A percentile compares a stretch with the other conserved stretches of the same genome.
These are phyloP conservation scores for Colletotrichum siamense DNA, from an alignment of 2,329 filamentous ascomycete genomes.

Conservation along the genomic window DNA sequence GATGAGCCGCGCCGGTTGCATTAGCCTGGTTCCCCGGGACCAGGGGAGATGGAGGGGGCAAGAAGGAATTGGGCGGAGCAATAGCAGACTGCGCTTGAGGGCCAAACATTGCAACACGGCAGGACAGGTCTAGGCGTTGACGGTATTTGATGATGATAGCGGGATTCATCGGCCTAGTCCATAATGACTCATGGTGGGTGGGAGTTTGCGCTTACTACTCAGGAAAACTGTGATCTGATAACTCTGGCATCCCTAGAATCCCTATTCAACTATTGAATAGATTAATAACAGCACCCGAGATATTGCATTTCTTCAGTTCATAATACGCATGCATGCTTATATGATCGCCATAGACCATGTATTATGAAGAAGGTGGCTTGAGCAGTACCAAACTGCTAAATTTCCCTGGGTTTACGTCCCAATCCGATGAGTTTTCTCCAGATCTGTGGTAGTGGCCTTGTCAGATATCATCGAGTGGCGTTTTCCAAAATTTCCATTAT, in stretches of 20 bases:
- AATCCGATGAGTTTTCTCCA: background rate
- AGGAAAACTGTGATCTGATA: background rate
- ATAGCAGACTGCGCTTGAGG: background rate
- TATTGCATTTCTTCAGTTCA: background rate
- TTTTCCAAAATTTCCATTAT: background rate
- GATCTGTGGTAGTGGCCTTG: background rate
- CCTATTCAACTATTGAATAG: background rate
- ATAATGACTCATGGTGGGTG: background rate
- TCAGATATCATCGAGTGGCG: background rate
- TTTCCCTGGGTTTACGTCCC: background rate
- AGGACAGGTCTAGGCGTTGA: background rate
- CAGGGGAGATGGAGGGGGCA: background rate
- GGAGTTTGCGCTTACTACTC: background rate
- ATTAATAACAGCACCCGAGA: background rate
- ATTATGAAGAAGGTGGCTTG: background rate
- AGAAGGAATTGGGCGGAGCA: background rate
- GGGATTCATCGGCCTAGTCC: background rate
- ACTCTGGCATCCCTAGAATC: background rate
- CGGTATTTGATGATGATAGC: background rate
- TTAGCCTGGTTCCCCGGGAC: background rate
- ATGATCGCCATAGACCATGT: background rate
- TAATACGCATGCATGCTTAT: background rate
- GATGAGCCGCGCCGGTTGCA: background rate
- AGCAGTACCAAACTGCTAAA: background rate
- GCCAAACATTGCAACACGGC: background rate